Conservation (phyloP, 108 stramenopile genomes). For the Seminavis robusta region DNA sequence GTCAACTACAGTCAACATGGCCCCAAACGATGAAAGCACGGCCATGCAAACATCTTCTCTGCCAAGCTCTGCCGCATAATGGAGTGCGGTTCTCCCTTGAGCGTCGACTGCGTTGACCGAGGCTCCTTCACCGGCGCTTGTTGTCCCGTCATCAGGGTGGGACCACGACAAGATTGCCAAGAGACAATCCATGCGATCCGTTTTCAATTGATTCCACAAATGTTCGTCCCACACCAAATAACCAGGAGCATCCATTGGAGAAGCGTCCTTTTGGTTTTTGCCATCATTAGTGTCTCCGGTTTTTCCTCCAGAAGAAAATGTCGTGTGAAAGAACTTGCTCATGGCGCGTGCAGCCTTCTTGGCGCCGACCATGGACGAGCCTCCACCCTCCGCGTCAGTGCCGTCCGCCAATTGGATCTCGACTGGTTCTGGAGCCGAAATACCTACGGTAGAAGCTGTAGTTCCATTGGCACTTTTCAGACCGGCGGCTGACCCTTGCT, state of each 20-base stretch:
- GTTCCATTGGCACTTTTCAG: too few species aligned
- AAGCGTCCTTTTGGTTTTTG: background rate
- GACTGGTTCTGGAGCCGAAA: too few species aligned
- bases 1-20: conserved; percentile 52
- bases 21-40: conserved; percentile 32
- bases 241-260: background rate
- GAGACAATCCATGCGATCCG: conserved; percentile 30
- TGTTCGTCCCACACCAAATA: too few species aligned
- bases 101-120: conserved; percentile 49
- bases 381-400: too few species aligned
- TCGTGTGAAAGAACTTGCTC: background rate
- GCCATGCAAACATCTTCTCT: conserved; percentile 39
- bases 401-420: too few species aligned
- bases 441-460: too few species aligned
- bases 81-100: conserved; percentile 39
- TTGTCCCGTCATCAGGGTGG: conserved; percentile 18
- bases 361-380: too few species aligned
- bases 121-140: conserved; percentile 18
- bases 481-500: too few species aligned
- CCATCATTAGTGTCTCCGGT: background rate
- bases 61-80: conserved; percentile 54
- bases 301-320: too few species aligned
- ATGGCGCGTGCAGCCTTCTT: conserved; percentile 17
- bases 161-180: conserved; percentile 26
- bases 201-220: conserved; percentile 1